A percentile compares a stretch with the other conserved stretches of the same genome.
Evolutionary conservation across 768 basidiomycete genomes (phyloP).

Genomic region (Termitomyces sp.): DNA sequence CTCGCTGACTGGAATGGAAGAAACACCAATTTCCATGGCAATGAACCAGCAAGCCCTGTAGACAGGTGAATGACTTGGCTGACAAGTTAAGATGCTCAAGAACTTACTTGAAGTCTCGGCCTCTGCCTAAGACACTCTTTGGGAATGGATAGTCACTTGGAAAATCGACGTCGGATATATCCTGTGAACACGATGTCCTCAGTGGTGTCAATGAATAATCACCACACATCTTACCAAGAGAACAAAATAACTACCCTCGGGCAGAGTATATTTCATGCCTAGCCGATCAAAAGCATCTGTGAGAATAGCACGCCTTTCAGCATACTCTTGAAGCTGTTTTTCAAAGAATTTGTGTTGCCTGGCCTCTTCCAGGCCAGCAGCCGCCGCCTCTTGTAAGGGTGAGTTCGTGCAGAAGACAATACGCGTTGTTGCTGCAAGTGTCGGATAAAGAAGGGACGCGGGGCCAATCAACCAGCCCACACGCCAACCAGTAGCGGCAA

Average conservation of each 20-base stretch:
- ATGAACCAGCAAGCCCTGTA: conserved; percentile 92
- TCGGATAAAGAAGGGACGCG: conserved; percentile 72
- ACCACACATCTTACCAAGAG: conserved; percentile 53
- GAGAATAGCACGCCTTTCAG: conserved; percentile 73
- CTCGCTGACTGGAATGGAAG: conserved; percentile 93
- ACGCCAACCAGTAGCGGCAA: conserved; percentile 96
- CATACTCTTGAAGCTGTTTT: conserved; percentile 70
- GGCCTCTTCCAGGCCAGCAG: conserved; percentile 83
- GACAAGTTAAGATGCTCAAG: not conserved
- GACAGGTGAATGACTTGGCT: not conserved
- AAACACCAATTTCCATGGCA: conserved; percentile 84
- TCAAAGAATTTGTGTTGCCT: conserved; percentile 70
- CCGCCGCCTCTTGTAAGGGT: conserved; percentile 91
- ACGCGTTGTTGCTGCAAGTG: conserved; percentile 86
- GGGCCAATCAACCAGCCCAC: conserved; percentile 96
- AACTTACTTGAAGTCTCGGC: conserved; percentile 76
- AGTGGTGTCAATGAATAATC: not conserved
- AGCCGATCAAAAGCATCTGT: conserved; percentile 74
- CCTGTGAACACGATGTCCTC: conserved; percentile 32
- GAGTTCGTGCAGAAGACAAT: conserved; percentile 96
- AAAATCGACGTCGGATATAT: conserved; percentile 71
- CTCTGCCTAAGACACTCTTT: conserved; percentile 64
- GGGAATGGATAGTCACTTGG: conserved; percentile 87
- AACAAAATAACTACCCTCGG: conserved; percentile 90
- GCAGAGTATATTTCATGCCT: conserved; percentile 81